Conservation (phyloP, 2,329 filamentous ascomycete species). For the Exophiala lecanii-corni region DNA sequence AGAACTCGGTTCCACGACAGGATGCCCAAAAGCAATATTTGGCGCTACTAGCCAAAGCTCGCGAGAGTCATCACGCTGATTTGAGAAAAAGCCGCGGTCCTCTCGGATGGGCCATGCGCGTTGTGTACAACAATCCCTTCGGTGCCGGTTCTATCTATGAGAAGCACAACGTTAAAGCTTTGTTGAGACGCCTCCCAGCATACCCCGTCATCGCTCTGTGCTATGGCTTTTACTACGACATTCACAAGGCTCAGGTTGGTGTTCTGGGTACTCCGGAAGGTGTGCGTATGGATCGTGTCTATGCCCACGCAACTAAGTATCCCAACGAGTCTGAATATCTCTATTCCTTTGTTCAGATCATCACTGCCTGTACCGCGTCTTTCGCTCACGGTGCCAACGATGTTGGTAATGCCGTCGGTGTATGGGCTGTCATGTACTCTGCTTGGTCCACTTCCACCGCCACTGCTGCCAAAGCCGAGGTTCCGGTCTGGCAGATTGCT, state of each 20-base stretch:
- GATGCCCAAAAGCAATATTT: constrained; percentile 55
- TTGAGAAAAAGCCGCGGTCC: constrained; percentile 61
- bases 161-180: constrained; percentile 60
- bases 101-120: constrained; percentile 79
- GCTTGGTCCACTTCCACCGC: constrained; percentile 62
- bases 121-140: constrained; percentile 68
- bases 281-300: constrained; percentile 64
- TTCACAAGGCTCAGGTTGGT: constrained; percentile 70
- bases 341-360: constrained; percentile 51
- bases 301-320: constrained; percentile 60
- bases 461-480: constrained; percentile 57
- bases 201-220: constrained; percentile 58
- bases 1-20: constrained; percentile 27
- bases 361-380: constrained; percentile 49
- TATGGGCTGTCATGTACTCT: constrained; percentile 66
- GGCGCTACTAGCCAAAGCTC: constrained; percentile 54
- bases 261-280: constrained; percentile 69
- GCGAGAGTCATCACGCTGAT: constrained; percentile 57
- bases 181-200: constrained; percentile 64
- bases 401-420: constrained; percentile 65
- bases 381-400: constrained; percentile 70
- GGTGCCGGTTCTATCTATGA: constrained; percentile 71
- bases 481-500: constrained; percentile 72
- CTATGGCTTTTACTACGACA: constrained; percentile 78
- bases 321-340: constrained; percentile 65